phyloP scores from a whole-genome alignment of 805 yeast species.

The Clavispora fructus region DNA sequence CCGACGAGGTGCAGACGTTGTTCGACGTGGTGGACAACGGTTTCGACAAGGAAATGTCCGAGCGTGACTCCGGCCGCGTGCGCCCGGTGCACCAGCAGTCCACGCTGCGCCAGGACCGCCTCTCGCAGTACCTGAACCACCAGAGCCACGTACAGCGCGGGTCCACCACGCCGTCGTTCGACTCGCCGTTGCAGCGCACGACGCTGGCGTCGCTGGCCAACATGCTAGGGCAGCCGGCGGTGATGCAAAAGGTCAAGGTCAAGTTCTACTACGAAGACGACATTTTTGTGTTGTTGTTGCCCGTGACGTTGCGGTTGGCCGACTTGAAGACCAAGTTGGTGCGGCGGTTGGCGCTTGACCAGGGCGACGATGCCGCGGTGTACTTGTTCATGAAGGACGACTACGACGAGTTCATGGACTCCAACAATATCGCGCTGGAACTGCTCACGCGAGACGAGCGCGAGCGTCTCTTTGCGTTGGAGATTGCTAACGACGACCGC shows the following conservation, averaged over 20 bases:
- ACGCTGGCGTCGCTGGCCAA: slow-evolving; percentile 16
- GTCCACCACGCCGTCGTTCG: slow-evolving; percentile 25
- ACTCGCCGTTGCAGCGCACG: slow-evolving; percentile 15
- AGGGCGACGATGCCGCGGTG: slow-evolving; percentile 19
- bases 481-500: slow-evolving; percentile 34
- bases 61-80: slow-evolving; percentile 10
- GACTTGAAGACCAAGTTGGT: slow-evolving; percentile 49
- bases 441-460: slow-evolving; percentile 23
- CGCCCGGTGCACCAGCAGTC: slow-evolving; percentile 37
- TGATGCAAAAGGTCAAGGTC: slow-evolving; percentile 46
- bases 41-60: slow-evolving; percentile 51
- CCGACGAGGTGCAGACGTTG: slow-evolving; percentile 61
- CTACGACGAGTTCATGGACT: slow-evolving; percentile 34
- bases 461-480: slow-evolving; percentile 26
- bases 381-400: slow-evolving; percentile 37
- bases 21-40: slow-evolving; percentile 59
- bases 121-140: slow-evolving; percentile 45
- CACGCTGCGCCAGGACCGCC: slow-evolving; percentile 46
- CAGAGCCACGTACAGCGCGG: slow-evolving; percentile 16
- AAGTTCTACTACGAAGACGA: slow-evolving; percentile 78
- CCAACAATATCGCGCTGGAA: slow-evolving; percentile 23
- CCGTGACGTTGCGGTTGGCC: slow-evolving; percentile 40
- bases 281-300: slow-evolving; percentile 65
- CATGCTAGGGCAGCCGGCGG: slow-evolving; percentile 10
- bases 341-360: slow-evolving; percentile 43